A percentile compares a stretch with the other conserved stretches of the same genome.
phyloP scores from a whole-genome alignment of 2,329 filamentous ascomycete genomes.

The Penicillium sp. region DNA sequence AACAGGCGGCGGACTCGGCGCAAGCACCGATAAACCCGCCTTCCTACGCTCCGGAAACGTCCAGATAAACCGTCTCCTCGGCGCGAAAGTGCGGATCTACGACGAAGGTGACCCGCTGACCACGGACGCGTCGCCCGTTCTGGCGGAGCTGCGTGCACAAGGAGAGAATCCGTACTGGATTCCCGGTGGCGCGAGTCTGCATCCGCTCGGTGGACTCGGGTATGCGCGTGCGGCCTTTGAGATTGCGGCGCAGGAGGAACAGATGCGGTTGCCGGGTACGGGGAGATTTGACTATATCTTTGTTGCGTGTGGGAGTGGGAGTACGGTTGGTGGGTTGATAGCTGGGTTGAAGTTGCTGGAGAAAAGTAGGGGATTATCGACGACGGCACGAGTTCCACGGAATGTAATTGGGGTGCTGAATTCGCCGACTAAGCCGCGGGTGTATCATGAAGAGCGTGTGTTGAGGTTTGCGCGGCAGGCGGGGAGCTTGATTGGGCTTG shows the following conservation, averaged over 20 bases:
- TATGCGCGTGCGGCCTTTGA: constrained; percentile 33
- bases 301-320: constrained; percentile 35
- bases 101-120: constrained; percentile 49
- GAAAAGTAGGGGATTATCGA: constrained; percentile 9
- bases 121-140: constrained; percentile 15
- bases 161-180: constrained; percentile 31
- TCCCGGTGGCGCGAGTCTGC: constrained; percentile 33
- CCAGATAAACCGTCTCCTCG: constrained; percentile 26
- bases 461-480: constrained; percentile 27
- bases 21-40: constrained; percentile 12
- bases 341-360: constrained; percentile 33
- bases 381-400: constrained; percentile 5
- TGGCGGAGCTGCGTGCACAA: constrained; percentile 19
- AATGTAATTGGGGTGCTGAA: constrained; percentile 30
- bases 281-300: constrained; percentile 32
- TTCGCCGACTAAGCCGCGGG: constrained; percentile 28
- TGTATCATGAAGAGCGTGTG: constrained; percentile 28
- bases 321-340: constrained; percentile 32
- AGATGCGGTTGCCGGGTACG: constrained; percentile 13
- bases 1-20: constrained; percentile 24
- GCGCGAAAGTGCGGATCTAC: constrained; percentile 47
- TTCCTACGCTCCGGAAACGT: constrained; percentile 27
- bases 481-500: constrained; percentile 26
- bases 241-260: constrained; percentile 26
- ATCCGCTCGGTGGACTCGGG: constrained; percentile 31